A percentile compares a stretch with the other conserved stretches of the same genome.
Conservation (phyloP, 257 asterid genomes). For the Dorcoceras hygrometricum region DNA sequence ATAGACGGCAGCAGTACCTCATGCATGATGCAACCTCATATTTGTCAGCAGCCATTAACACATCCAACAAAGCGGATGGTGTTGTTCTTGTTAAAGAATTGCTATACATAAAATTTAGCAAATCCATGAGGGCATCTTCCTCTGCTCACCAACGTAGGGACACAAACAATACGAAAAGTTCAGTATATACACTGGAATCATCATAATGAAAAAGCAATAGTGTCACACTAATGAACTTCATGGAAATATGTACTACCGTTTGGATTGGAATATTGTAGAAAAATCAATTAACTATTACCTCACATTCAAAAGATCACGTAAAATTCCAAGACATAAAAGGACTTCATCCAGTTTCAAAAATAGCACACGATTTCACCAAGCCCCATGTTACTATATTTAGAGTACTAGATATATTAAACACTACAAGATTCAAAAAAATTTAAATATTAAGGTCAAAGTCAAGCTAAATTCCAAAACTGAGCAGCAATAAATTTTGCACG, state of each 20-base stretch:
- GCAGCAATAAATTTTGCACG: background rate
- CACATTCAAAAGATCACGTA: background rate
- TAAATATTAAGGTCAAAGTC: background rate
- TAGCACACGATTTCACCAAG: background rate
- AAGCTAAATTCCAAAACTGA: background rate
- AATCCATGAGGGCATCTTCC: slow-evolving; percentile 85
- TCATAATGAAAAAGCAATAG: background rate
- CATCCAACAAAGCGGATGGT: slow-evolving; percentile 67
- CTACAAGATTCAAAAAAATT: background rate
- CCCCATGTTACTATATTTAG: slow-evolving; percentile 3
- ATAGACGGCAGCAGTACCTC: slow-evolving; percentile 70
- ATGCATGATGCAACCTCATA: slow-evolving; percentile 85
- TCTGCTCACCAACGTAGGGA: slow-evolving; percentile 50
- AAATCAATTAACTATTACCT: background rate
- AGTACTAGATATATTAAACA: background rate
- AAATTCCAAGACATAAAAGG: background rate
- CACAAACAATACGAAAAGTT: slow-evolving; percentile 14
- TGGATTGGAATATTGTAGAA: background rate
- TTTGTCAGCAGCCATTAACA: slow-evolving; percentile 90
- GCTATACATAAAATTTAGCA: slow-evolving; percentile 77
- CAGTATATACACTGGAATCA: slow-evolving; percentile 12
- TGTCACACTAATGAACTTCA: slow-evolving; percentile 5
- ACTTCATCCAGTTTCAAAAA: background rate
- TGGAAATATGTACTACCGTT: background rate
- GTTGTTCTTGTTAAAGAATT: slow-evolving; percentile 54